Conservation (phyloP, 306 rosid species). For the Casuarina glauca region DNA sequence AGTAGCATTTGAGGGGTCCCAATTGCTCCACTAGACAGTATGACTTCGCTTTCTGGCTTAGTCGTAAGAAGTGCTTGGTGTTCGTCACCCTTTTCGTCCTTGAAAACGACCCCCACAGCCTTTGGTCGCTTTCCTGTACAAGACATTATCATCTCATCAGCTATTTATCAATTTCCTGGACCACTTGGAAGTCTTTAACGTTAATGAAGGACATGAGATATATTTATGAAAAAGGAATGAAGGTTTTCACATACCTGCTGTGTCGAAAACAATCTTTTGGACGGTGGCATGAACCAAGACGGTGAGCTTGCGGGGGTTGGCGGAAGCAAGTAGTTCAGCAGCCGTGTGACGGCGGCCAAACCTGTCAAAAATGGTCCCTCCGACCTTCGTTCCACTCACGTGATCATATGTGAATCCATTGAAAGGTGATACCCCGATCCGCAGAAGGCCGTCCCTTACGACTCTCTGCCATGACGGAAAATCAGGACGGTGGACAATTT, state of each 20-base stretch:
- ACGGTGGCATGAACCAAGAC: slow-evolving; percentile 76
- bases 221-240: background rate
- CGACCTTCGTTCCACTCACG: slow-evolving; percentile 82
- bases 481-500: slow-evolving; percentile 72
- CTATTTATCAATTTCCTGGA: slow-evolving; percentile 2
- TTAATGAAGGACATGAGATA: background rate
- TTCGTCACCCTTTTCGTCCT: slow-evolving; percentile 78
- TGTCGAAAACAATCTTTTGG: slow-evolving; percentile 74
- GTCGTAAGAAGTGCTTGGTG: slow-evolving; percentile 61
- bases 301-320: slow-evolving; percentile 62
- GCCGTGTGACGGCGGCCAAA: slow-evolving; percentile 86
- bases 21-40: slow-evolving; percentile 81
- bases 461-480: slow-evolving; percentile 64
- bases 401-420: slow-evolving; percentile 98
- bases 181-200: background rate
- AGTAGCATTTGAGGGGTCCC: slow-evolving; percentile 84
- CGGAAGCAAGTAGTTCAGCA: slow-evolving; percentile 76
- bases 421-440: slow-evolving; percentile 71
- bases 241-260: slow-evolving; percentile 36
- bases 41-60: slow-evolving; percentile 56
- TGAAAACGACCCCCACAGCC: slow-evolving; percentile 77
- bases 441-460: slow-evolving; percentile 71
- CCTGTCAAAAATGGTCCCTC: slow-evolving; percentile 88
- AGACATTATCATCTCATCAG: background rate
- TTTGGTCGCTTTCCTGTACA: slow-evolving; percentile 61